Evolutionary conservation across 768 basidiomycete genomes (phyloP).

Genomic region (Inosperma sp.): DNA sequence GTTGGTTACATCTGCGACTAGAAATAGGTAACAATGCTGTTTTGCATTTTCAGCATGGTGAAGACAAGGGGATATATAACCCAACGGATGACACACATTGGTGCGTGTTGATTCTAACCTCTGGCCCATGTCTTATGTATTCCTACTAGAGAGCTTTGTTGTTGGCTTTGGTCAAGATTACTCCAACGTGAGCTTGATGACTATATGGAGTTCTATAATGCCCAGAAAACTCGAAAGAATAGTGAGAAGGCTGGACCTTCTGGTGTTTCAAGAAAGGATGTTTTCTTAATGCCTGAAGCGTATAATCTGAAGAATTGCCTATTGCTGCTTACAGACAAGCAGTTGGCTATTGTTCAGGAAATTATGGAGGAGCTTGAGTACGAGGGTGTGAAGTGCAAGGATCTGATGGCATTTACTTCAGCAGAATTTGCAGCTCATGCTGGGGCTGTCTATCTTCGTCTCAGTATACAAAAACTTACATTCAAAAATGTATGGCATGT

Average conservation of each 20-base stretch:
- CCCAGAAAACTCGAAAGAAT: slow-evolving; percentile 15
- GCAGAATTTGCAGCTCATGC: slow-evolving; percentile 24
- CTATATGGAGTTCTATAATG: slow-evolving; percentile 17
- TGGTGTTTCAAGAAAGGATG: slow-evolving; percentile 18
- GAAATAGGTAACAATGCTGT: slow-evolving; percentile 18
- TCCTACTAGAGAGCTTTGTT: slow-evolving; percentile 11
- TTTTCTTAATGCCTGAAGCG: slow-evolving; percentile 8
- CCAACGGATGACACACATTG: slow-evolving; percentile 10
- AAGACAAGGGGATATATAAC: slow-evolving; percentile 11
- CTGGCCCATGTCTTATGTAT: not conserved
- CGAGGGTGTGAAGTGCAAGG: slow-evolving; percentile 12
- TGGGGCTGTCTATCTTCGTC: slow-evolving; percentile 15
- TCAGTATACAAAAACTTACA: slow-evolving; percentile 17
- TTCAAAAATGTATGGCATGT: slow-evolving; percentile 29
- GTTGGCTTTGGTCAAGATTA: slow-evolving; percentile 20
- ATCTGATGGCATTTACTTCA: slow-evolving; percentile 28
- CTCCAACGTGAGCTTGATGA: slow-evolving; percentile 14
- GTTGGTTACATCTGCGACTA: slow-evolving; percentile 19
- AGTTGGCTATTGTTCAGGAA: not conserved
- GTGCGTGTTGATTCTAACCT: slow-evolving; percentile 7
- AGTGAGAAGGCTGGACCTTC: slow-evolving; percentile 19
- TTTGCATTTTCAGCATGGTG: slow-evolving; percentile 13
- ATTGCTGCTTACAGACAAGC: not conserved
- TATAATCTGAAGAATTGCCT: not conserved
- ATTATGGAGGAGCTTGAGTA: not conserved